A percentile compares a stretch with the other conserved stretches of the same genome.
Evolutionary conservation across 202 grass and related monocot species (phyloP).

Genomic region (Bolboschoenoplectus hybrid): DNA sequence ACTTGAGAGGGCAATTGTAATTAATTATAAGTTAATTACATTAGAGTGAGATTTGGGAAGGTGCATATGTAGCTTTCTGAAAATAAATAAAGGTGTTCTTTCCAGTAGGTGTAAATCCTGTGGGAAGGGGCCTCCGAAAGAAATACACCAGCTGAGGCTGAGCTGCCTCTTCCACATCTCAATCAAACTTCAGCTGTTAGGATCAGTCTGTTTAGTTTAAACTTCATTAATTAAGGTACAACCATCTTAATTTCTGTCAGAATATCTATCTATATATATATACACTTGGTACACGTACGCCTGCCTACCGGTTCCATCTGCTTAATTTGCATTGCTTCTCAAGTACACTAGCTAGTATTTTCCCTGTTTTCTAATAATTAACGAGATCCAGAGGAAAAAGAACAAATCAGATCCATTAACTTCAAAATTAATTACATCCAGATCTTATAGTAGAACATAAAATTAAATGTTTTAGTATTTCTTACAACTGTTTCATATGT

Average conservation of each 20-base stretch:
- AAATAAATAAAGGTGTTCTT: neutral
- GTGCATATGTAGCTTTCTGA: constrained; percentile 29
- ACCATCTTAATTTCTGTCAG: constrained; percentile 10
- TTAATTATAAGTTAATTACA: neutral
- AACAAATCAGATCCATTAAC: neutral
- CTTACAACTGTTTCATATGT: too few species aligned
- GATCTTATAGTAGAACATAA: too few species aligned
- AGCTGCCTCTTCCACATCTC: constrained; percentile 22
- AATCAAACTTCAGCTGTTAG: constrained; percentile 11
- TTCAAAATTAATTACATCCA: too few species aligned
- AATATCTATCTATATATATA: too few species aligned
- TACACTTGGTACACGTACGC: neutral
- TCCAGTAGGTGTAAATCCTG: constrained; percentile 22
- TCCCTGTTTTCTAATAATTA: neutral
- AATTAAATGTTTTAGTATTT: too few species aligned
- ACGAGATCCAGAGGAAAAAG: neutral
- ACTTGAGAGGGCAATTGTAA: constrained; percentile 13
- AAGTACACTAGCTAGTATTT: neutral
- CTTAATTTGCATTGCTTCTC: neutral
- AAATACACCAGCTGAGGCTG: constrained; percentile 20
- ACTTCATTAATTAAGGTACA: neutral
- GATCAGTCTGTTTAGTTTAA: neutral
- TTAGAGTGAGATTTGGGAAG: constrained; percentile 27
- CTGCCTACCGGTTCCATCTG: constrained; percentile 2
- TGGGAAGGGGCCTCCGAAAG: constrained; percentile 30